Conservation (phyloP, 2,329 filamentous ascomycete genomes). For the Lachnellula hyalina region DNA sequence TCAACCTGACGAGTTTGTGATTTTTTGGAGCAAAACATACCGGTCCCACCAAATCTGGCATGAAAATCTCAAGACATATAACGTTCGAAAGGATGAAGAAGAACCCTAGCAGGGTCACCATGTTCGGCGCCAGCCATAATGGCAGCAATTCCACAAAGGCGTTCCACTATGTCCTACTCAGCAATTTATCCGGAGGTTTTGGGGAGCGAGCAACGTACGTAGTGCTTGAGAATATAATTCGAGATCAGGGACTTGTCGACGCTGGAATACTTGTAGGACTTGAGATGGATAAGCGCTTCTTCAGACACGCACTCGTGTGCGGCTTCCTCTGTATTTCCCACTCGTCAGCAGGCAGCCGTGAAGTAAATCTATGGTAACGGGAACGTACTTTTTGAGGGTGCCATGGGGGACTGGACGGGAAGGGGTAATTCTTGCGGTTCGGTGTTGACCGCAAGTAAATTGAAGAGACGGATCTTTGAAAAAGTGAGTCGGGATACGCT, state of each 20-base stretch:
- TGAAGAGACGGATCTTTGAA: conserved; percentile 25
- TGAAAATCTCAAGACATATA: conserved; percentile 62
- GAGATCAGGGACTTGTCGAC: conserved; percentile 95
- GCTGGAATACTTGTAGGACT: conserved; percentile 94
- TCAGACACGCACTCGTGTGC: conserved; percentile 75
- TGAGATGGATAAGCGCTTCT: conserved; percentile 84
- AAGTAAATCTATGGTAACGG: neutral
- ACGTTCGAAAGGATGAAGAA: conserved; percentile 89
- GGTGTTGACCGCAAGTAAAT: conserved; percentile 25
- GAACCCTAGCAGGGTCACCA: conserved; percentile 94
- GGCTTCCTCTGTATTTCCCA: conserved; percentile 41
- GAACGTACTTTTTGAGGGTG: conserved; percentile 34
- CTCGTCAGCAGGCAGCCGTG: neutral
- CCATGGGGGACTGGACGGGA: conserved; percentile 33
- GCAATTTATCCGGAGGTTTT: conserved; percentile 15
- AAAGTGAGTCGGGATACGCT: conserved; percentile 24
- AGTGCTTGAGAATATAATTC: conserved; percentile 88
- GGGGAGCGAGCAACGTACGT: conserved; percentile 56
- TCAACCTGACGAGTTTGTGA: neutral
- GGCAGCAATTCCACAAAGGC: conserved; percentile 86
- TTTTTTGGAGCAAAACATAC: conserved; percentile 44
- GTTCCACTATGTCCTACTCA: conserved; percentile 70
- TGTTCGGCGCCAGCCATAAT: conserved; percentile 95
- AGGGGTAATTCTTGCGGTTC: conserved; percentile 22
- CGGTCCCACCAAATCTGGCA: conserved; percentile 87